phyloP scores from a whole-genome alignment of 108 stramenopile species.

The Pseudonitzschia multiseries region DNA sequence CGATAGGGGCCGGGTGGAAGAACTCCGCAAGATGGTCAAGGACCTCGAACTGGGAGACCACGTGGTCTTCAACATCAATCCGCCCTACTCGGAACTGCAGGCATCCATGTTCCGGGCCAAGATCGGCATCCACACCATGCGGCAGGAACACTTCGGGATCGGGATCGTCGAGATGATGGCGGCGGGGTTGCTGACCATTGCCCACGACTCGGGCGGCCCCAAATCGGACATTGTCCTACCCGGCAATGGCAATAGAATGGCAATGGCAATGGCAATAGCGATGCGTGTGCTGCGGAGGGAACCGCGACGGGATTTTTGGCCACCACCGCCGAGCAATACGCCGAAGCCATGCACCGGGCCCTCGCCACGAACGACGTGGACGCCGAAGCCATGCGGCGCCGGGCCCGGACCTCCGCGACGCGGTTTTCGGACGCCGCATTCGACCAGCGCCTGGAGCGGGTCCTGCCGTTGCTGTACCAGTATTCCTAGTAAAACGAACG shows the following conservation, averaged over 20 bases:
- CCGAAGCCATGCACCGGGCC: slow-evolving; percentile 63
- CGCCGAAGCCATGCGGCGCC: slow-evolving; percentile 37
- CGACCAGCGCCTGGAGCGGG: slow-evolving; percentile 27
- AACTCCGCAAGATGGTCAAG: slow-evolving; percentile 51
- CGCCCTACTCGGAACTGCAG: slow-evolving; percentile 81
- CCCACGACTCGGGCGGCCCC: slow-evolving; percentile 97
- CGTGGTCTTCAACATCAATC: slow-evolving; percentile 90
- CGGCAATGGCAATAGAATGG: slow-evolving; percentile 49
- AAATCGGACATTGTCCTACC: slow-evolving; percentile 76
- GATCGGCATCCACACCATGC: slow-evolving; percentile 99
- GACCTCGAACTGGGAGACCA: slow-evolving; percentile 45
- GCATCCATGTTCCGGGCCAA: slow-evolving; percentile 68
- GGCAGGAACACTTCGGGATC: slow-evolving; percentile 99
- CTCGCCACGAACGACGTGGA: slow-evolving; percentile 40
- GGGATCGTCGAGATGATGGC: slow-evolving; percentile 99
- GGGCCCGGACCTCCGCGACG: slow-evolving; percentile 50
- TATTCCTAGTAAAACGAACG: neutral
- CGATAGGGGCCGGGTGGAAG: slow-evolving; percentile 74
- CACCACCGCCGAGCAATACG: slow-evolving; percentile 70
- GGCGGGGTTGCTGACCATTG: slow-evolving; percentile 91
- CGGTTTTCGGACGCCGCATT: slow-evolving; percentile 80
- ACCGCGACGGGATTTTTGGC: slow-evolving; percentile 72
- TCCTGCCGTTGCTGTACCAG: slow-evolving; percentile 1
- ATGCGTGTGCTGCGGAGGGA: too few relatives aligned
- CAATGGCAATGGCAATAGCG: too few relatives aligned